Evolutionary conservation across 441 rosid genomes (phyloP), one percentile per base, ranked within the genome.

Genomic region (Euphorbia schlechtendalii): DNA sequence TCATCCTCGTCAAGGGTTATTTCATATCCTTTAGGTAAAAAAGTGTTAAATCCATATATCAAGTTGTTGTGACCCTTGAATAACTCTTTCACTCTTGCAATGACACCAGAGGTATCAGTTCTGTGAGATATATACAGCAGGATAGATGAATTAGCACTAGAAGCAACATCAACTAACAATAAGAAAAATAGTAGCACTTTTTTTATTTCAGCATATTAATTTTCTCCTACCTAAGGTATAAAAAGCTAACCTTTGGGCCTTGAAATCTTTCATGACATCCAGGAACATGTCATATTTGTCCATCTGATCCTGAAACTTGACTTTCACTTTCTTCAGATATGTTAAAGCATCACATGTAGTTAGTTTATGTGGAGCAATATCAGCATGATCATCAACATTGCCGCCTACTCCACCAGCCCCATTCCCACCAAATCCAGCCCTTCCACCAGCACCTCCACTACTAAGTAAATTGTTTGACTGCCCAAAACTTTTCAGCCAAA

Each of bases 181-280:
- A 46, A 45, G n/a, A n/a, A n/a, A n/a, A n/a, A n/a, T n/a, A n/a
- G n/a, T n/a, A n/a, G n/a, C n/a, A n/a, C n/a, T n/a, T n/a, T n/a
- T n/a, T n/a, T n/a, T n/a, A n/a, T n/a, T n/a, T n/a, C n/a, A n/a
- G n/a, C n/a, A n/a, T n/a, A n/a, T n/a, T n/a, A n/a, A n/a, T n/a
- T n/a, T n/a, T n/a, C n/a, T n/a, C n/a, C n/a, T n/a, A n/a, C n/a
- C n/a, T n/a, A n/a, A 46, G 20, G 38, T 1, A 20, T 1, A 2
- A 11, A 57, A 0, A 62, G 48, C 59, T 59, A 56, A 87, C 98
- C 96, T 82, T 68, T 89, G 99, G 32, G 96, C 98, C 85, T 91
- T 91, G 67, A 94, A 94, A 77, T 94, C 99, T 76, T 94, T 94
- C 99, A 91, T 91, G 80, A 94, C 99, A 73, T 86, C 94, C 71